Evolutionary conservation across 164 flowering plant genomes (phyloP).

Genomic region (Umbellularia californica): DNA sequence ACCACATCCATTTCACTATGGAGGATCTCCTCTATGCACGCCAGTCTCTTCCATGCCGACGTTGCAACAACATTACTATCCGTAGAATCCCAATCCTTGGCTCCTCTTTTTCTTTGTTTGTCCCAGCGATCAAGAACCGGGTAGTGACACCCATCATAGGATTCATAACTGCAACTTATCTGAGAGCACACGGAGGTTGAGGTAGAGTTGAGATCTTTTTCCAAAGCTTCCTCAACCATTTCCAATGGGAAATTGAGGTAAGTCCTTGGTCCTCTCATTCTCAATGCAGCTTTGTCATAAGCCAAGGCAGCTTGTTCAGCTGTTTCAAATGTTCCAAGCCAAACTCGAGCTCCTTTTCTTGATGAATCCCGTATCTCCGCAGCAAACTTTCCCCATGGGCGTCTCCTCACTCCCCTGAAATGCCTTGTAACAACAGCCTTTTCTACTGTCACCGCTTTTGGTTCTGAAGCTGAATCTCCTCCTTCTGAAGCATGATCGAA

Average conservation of each 20-base stretch:
- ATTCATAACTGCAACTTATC: neutral
- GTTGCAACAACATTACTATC: conserved; percentile 16
- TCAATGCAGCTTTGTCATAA: conserved; percentile 75
- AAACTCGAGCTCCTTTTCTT: conserved; percentile 57
- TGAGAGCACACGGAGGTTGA: conserved; percentile 11
- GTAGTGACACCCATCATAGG: neutral
- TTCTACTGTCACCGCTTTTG: conserved; percentile 7
- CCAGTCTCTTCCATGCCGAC: conserved; percentile 31
- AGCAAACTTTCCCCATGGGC: conserved; percentile 84
- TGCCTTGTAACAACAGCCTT: conserved; percentile 29
- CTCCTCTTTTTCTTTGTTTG: conserved; percentile 25
- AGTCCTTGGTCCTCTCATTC: conserved; percentile 70
- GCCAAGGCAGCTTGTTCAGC: conserved; percentile 84
- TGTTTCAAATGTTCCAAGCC: conserved; percentile 77
- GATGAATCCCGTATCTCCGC: conserved; percentile 77
- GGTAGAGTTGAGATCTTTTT: conserved; percentile 5
- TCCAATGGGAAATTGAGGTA: conserved; percentile 59
- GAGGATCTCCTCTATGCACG: conserved; percentile 14
- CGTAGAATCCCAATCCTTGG: conserved; percentile 28
- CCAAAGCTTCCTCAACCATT: conserved; percentile 32
- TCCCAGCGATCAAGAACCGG: neutral
- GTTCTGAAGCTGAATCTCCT: conserved; percentile 5
- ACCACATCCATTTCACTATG: conserved; percentile 33
- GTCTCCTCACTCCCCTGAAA: conserved; percentile 66
- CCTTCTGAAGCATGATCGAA: conserved; percentile 3